These are phyloP conservation scores for Coniochaeta hoffmannii DNA, from an alignment of 2,329 filamentous ascomycete genomes.

Conservation along the genomic window DNA sequence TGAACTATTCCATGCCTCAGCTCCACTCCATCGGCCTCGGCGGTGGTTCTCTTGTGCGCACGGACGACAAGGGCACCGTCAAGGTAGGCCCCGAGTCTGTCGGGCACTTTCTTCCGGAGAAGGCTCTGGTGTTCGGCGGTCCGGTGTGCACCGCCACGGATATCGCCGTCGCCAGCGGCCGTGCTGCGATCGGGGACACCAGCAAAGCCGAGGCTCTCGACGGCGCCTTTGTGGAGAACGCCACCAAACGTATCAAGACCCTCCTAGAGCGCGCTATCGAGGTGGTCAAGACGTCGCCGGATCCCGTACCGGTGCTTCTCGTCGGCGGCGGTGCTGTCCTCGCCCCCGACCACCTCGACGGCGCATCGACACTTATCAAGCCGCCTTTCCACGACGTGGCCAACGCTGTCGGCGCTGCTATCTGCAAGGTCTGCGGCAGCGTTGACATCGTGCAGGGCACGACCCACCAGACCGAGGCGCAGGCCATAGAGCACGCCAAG, in stretches of 20 bases:
- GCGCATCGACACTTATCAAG: constrained; percentile 28
- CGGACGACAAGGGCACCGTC: constrained; percentile 16
- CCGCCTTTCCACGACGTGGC: constrained; percentile 33
- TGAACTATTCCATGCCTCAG: constrained; percentile 30
- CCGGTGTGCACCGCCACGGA: constrained; percentile 41
- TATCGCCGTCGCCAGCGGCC: constrained; percentile 34
- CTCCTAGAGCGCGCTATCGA: constrained; percentile 18
- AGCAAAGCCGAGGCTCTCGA: constrained; percentile 12
- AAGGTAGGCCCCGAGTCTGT: constrained; percentile 44
- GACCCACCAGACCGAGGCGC: constrained; percentile 10
- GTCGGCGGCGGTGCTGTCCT: constrained; percentile 38
- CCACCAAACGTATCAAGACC: constrained; percentile 9
- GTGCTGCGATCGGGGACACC: constrained; percentile 38
- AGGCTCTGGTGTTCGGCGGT: constrained; percentile 40
- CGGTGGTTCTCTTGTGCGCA: constrained; percentile 32
- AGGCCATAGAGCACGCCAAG: constrained; percentile 15
- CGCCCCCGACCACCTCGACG: constrained; percentile 23
- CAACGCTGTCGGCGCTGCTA: constrained; percentile 41
- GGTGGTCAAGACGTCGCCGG: constrained; percentile 18
- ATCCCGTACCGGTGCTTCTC: constrained; percentile 23
- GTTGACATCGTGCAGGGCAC: constrained; percentile 12
- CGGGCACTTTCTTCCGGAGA: constrained; percentile 35
- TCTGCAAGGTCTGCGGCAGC: constrained; percentile 30
- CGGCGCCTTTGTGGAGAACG: constrained; percentile 15
- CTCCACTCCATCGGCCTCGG: constrained; percentile 33